Evolutionary conservation across 257 asterid species (phyloP), one percentile per base, ranked within the genome.

Genomic region (Perilla frutescens): DNA sequence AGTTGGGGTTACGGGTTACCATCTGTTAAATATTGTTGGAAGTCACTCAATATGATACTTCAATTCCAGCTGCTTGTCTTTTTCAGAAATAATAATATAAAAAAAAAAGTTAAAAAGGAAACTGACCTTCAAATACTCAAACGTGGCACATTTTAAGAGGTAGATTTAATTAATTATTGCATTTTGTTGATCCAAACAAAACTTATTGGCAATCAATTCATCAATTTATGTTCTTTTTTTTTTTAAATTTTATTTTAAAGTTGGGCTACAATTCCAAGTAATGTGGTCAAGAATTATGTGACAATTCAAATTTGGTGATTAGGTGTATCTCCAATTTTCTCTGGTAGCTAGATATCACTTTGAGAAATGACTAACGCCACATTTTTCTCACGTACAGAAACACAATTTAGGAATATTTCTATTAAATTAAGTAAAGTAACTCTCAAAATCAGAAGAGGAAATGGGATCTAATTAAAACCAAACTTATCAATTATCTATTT

Each of bases 81-180:
- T 68, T 62, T 54, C 59, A 7, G 26, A 55, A 2, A 15, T 6
- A 41, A 50, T 34, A 11, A 34, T 2, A 34, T 2, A 11, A 20
- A 20, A n/a, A 5, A 5, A 4, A 26, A 41, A 1, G 1, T 20
- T 20, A 1, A 10, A 39, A 68, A 8, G 9, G 26, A 43, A 48
- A 36, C 10, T 26, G 50, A 44, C 41, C 20, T 45, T 45, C 31
- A 68, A 49, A 67, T 45, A 29, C 3, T 41, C 32, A 43, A 73
- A 73, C 79, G 82, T 68, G 79, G 75, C 78, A 57, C 60, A n/a
- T 71, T 55, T 62, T 47, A 70, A 62, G 62, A 51, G 68, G 77
- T 59, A 11, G 32, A 47, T 11, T 11, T 72, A n/a, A 47, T 48
- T 57, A 47, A 57, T 36, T 6, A 14, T 20, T 34, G 37, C 37